These are phyloP conservation scores for Daphne laureola DNA, from an alignment of 441 rosid genomes.

Conservation along the genomic window DNA sequence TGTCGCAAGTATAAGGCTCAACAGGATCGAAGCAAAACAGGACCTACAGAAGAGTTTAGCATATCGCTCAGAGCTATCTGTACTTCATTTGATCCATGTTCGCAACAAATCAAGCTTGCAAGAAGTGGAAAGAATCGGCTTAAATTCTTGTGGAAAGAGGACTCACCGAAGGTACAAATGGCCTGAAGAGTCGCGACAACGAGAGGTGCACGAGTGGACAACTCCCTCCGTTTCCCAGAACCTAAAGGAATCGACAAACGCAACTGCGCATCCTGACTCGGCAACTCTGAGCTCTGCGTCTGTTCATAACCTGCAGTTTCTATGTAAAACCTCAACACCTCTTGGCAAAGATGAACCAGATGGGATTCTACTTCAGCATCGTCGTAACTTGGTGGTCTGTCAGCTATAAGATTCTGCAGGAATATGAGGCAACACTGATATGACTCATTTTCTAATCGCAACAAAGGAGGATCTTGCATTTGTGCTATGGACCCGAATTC, in stretches of 20 bases:
- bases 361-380: slow-evolving; percentile 60
- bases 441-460: slow-evolving; percentile 97
- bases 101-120: slow-evolving; percentile 74
- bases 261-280: slow-evolving; percentile 24
- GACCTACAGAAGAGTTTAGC: slow-evolving; percentile 82
- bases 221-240: slow-evolving; percentile 87
- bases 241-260: slow-evolving; percentile 84
- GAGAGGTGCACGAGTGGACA: slow-evolving; percentile 95
- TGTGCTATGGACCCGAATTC: slow-evolving; percentile 91
- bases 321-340: slow-evolving; percentile 70
- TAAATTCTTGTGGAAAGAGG: slow-evolving; percentile 70
- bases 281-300: slow-evolving; percentile 22
- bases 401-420: slow-evolving; percentile 70
- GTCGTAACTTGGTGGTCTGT: slow-evolving; percentile 43
- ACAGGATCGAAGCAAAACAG: slow-evolving; percentile 73
- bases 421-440: slow-evolving; percentile 92
- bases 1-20: slow-evolving; percentile 26
- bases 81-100: slow-evolving; percentile 92
- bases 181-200: slow-evolving; percentile 85
- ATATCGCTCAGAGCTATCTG: slow-evolving; percentile 89
- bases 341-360: slow-evolving; percentile 66
- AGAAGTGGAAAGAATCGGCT: slow-evolving; percentile 67
- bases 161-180: slow-evolving; percentile 66
- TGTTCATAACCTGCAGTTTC: slow-evolving; percentile 45
- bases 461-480: slow-evolving; percentile 98